Percentiles rank a stretch among this genome's conserved stretches.
Conservation (phyloP, 2,329 filamentous ascomycete species). For the Monilinia aucupariae region DNA sequence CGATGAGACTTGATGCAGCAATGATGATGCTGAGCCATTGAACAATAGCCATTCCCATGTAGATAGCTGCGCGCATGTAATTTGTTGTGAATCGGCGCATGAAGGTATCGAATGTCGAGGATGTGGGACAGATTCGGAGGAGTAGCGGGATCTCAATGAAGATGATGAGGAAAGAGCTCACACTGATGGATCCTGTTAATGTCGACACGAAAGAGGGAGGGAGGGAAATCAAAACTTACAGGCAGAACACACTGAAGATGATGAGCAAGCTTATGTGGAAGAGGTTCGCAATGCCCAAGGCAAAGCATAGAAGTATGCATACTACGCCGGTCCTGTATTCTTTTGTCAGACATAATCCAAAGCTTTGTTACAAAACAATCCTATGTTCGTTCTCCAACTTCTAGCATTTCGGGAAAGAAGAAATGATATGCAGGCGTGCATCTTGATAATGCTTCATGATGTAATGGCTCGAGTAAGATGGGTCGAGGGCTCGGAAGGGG, state of each 20-base stretch:
- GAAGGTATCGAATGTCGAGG: constrained; percentile 76
- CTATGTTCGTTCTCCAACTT: not conserved
- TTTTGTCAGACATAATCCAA: constrained; percentile 21
- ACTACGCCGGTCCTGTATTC: constrained; percentile 58
- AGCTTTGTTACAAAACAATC: not conserved
- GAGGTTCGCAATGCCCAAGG: constrained; percentile 62
- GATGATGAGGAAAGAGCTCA: constrained; percentile 66
- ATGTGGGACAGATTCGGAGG: constrained; percentile 95
- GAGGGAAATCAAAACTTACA: constrained; percentile 41
- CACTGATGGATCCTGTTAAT: constrained; percentile 41
- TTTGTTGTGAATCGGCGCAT: constrained; percentile 93
- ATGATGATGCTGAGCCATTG: constrained; percentile 77
- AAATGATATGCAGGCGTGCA: not conserved
- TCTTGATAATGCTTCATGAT: constrained; percentile 5
- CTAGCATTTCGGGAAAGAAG: not conserved
- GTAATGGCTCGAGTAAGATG: constrained; percentile 1
- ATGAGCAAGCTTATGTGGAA: constrained; percentile 49
- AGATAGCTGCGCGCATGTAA: constrained; percentile 91
- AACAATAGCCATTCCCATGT: constrained; percentile 70
- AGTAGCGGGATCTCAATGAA: constrained; percentile 91
- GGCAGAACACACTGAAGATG: constrained; percentile 44
- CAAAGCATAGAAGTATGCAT: constrained; percentile 66
- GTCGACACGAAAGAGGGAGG: not conserved
- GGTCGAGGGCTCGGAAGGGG: constrained; percentile 12
- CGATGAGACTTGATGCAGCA: constrained; percentile 68